Base-by-base conservation (phyloP, 148 eudicot genomes). In the Rheum nobile region DNA sequence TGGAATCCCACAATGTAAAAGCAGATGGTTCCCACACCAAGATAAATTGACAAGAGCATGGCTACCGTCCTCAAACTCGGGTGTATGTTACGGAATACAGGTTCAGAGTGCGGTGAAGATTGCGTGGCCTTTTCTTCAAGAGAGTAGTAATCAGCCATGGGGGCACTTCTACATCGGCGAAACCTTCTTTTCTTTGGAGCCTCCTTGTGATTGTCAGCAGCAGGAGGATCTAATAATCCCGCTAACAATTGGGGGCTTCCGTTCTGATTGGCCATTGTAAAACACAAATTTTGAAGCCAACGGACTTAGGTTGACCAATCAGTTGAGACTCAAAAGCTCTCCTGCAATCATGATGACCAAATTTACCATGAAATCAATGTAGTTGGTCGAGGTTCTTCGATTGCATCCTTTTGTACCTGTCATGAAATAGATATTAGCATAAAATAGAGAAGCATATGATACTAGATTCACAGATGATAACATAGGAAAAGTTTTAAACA, bases 61-160 rank as follows among this genome's bases (percentile, higher is more conserved):
- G 74, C 72, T 39, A 91, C 88, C 76, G 75, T 75, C 77, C n/a
- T 80, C n/a, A 90, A 82, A 81, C 85, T 87, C 3, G 97, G 97
- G 79, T 86, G 90, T 52, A 88, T 37, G 11, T 76, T 77, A 71
- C 74, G 32, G 14, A 79, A 67, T 29, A 79, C 4, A n/a, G 88
- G 80, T 39, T 80, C 76, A 19, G 89, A 61, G 41, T 8, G 76
- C 54, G 79, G 71, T 75, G 75, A 42, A 39, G 74, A 71, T 52
- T 44, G 32, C 16, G 13, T 55, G 52, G 50, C 76, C 39, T 80
- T 71, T 31, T 69, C 41, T 74, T 85, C 86, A 4, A 44, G 10
- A 46, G 55, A 31, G 31, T 10, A 12, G 26, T 16, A 13, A 28
- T 75, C 77, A 37, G n/a, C 54, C 39, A 28, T 31, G 2, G 77